Conservation (phyloP, 768 basidiomycete species). For the Lyophyllum semitale region DNA sequence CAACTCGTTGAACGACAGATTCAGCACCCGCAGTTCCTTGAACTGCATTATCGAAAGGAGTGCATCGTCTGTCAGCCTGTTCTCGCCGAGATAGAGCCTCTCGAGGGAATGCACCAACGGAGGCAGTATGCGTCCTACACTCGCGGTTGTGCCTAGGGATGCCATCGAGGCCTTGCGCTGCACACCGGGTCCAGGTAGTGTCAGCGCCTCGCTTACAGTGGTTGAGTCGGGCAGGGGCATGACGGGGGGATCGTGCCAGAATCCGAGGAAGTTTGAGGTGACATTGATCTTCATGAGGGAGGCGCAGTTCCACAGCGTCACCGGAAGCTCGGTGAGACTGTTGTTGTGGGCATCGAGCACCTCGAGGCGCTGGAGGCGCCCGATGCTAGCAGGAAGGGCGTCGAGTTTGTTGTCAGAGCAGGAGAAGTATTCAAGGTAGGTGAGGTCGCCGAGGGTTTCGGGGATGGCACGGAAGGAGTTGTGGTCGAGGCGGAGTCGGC, state of each 20-base stretch:
- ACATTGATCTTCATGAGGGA: slow-evolving; percentile 75
- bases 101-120: slow-evolving; percentile 74
- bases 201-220: slow-evolving; percentile 15
- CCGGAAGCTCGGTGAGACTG: slow-evolving; percentile 75
- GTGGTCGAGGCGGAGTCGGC: slow-evolving; percentile 75
- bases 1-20: slow-evolving; percentile 94
- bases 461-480: slow-evolving; percentile 87
- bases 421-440: slow-evolving; percentile 69
- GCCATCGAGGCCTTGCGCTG: slow-evolving; percentile 36
- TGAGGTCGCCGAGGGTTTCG: slow-evolving; percentile 77
- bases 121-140: slow-evolving; percentile 37
- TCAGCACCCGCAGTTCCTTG: slow-evolving; percentile 77
- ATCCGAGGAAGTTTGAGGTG: slow-evolving; percentile 82
- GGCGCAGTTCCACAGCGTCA: slow-evolving; percentile 81
- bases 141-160: slow-evolving; percentile 19
- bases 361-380: slow-evolving; percentile 72
- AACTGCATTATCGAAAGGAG: slow-evolving; percentile 76
- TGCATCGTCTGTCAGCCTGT: slow-evolving; percentile 77
- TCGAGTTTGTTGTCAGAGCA: slow-evolving; percentile 92
- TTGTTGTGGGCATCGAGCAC: slow-evolving; percentile 90
- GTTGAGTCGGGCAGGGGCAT: slow-evolving; percentile 18
- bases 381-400: slow-evolving; percentile 74
- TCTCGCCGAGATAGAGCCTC: slow-evolving; percentile 87
- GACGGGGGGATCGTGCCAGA: slow-evolving; percentile 68
- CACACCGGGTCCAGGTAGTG: slow-evolving; percentile 18